Evolutionary conservation across 352 stramenopile genomes (phyloP).

Genomic region (Phytophthora melonis): DNA sequence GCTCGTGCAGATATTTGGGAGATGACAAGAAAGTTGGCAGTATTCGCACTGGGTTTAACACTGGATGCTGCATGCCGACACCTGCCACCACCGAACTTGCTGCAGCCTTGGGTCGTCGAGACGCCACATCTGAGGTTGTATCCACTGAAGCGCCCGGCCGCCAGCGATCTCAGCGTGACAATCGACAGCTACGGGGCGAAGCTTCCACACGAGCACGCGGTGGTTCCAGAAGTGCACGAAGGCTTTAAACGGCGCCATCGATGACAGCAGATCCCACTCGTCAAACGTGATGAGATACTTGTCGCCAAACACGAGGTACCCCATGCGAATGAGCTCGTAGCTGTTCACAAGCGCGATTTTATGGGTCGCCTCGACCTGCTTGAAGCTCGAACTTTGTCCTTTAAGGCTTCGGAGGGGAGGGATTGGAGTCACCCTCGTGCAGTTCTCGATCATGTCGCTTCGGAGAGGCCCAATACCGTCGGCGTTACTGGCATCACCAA

Average conservation of each 20-base stretch:
- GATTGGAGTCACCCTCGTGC: background rate
- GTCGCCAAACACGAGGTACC: constrained; percentile 37
- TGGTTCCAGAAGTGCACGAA: constrained; percentile 39
- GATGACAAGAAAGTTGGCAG: no score
- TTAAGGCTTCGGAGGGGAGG: constrained; percentile 2
- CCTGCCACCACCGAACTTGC: background rate
- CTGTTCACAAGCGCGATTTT: constrained; percentile 14
- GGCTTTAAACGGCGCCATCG: constrained; percentile 16
- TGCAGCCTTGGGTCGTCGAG: constrained; percentile 19
- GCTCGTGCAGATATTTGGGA: no score
- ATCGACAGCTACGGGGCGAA: background rate
- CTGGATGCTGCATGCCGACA: background rate
- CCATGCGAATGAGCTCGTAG: constrained; percentile 41
- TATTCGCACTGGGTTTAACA: background rate
- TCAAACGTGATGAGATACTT: constrained; percentile 29
- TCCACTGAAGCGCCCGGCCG: background rate
- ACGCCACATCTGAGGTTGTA: constrained; percentile 24
- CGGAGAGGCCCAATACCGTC: background rate
- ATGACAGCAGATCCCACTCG: constrained; percentile 33
- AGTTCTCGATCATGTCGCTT: background rate
- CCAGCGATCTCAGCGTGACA: background rate
- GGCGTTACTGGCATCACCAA: background rate
- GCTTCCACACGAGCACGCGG: constrained; percentile 24
- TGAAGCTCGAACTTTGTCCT: background rate
- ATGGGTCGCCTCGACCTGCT: background rate